phyloP scores from a whole-genome alignment of 176 grass and related monocot genomes.

The Rhynchospora tenuis region DNA sequence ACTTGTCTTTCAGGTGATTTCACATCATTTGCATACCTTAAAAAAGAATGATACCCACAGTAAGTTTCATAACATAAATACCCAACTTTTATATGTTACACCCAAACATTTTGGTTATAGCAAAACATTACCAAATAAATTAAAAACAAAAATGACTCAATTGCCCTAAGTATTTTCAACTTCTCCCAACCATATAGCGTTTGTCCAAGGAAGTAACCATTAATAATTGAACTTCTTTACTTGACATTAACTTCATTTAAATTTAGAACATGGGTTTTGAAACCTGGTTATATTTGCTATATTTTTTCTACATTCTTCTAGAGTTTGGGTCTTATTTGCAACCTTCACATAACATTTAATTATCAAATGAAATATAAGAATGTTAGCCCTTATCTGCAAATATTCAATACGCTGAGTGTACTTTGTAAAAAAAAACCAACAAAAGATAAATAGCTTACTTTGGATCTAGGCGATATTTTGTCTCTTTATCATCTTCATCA shows the following conservation, averaged over 20 bases:
- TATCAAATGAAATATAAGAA: too few relatives aligned
- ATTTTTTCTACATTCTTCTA: neutral
- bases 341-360: too few relatives aligned
- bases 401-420: neutral
- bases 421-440: slow-evolving; percentile 4
- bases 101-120: neutral
- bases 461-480: slow-evolving; percentile 94
- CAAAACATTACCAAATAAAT: neutral
- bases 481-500: slow-evolving; percentile 81
- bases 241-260: neutral
- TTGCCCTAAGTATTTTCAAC: neutral
- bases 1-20: slow-evolving; percentile 81
- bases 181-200: neutral
- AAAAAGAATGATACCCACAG: slow-evolving; percentile 32
- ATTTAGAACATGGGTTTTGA: neutral
- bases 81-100: neutral
- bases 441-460: slow-evolving; percentile 47
- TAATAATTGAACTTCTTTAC: neutral
- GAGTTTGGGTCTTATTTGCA: neutral
- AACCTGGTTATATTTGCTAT: neutral
- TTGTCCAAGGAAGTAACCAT: neutral
- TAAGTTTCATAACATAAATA: slow-evolving; percentile 12
- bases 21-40: slow-evolving; percentile 89
- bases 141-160: neutral
- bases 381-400: slow-evolving; percentile 1